These are phyloP conservation scores for Strigomonas culicis DNA, from an alignment of 208 protist species.

Conservation along the genomic window DNA sequence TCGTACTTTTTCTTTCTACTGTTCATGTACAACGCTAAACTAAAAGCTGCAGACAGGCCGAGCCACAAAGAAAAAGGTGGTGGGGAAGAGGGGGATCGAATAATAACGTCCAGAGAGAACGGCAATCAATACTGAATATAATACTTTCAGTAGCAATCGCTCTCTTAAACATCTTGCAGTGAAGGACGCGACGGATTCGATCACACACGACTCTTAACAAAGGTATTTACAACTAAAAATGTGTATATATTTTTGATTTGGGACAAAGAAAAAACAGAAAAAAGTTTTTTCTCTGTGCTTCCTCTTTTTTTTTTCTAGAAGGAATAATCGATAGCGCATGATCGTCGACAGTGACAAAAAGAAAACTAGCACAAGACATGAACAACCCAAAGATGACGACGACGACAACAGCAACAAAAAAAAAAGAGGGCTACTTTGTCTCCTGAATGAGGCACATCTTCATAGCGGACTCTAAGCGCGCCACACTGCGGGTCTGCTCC, in stretches of 20 bases:
- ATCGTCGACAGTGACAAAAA: slow-evolving; percentile 10
- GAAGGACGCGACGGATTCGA: too few relatives aligned
- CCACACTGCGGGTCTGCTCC: slow-evolving; percentile 83
- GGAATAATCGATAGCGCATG: background rate
- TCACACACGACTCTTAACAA: too few relatives aligned
- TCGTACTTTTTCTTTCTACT: slow-evolving; percentile 34
- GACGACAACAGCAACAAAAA: background rate
- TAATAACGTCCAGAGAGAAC: background rate
- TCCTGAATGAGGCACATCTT: slow-evolving; percentile 64
- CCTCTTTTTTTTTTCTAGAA: too few relatives aligned
- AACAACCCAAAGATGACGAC: background rate
- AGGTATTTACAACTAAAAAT: too few relatives aligned
- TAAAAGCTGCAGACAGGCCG: background rate
- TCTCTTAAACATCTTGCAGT: too few relatives aligned
- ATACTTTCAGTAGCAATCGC: too few relatives aligned
- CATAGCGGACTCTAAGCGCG: slow-evolving; percentile 73
- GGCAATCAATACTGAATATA: too few relatives aligned
- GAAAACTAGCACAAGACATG: slow-evolving; percentile 1
- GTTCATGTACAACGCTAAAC: slow-evolving; percentile 4
- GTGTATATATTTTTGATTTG: too few relatives aligned
- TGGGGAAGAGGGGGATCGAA: background rate
- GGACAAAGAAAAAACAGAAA: slow-evolving; percentile 16
- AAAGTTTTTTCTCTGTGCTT: too few relatives aligned
- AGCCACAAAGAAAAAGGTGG: slow-evolving; percentile 5
- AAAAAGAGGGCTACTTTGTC: slow-evolving; percentile 6